phyloP scores from a whole-genome alignment of 1,284 basidiomycete genomes.

The Trichosporon faecale region DNA sequence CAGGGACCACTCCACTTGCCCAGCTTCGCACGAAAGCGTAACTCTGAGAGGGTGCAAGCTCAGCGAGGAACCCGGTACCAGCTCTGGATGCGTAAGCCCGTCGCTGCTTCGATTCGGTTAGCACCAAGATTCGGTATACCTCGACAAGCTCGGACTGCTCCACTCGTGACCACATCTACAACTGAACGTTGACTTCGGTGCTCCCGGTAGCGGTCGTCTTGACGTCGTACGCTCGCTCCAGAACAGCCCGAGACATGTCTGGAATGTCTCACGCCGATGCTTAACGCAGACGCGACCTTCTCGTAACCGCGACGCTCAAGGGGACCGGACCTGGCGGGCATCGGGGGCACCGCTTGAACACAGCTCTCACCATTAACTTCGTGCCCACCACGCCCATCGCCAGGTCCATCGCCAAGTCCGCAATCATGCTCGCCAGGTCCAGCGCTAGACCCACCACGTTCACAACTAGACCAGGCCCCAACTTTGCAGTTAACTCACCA shows the following conservation, averaged over 20 bases:
- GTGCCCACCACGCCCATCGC: background rate
- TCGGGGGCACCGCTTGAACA: background rate
- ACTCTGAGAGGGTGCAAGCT: background rate
- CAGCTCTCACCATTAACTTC: background rate
- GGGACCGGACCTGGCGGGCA: background rate
- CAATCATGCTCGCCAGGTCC: background rate
- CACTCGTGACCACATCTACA: background rate
- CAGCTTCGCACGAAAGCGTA: background rate
- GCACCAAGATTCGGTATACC: background rate
- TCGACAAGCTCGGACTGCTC: background rate
- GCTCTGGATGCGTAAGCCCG: background rate
- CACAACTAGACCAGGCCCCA: background rate
- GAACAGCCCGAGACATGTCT: background rate
- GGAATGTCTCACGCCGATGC: background rate
- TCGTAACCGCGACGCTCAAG: background rate
- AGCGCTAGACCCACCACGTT: background rate
- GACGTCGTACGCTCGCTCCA: background rate
- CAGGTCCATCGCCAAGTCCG: background rate
- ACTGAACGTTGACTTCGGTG: background rate
- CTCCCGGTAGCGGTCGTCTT: background rate
- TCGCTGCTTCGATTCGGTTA: background rate
- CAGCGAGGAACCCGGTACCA: background rate
- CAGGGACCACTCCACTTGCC: background rate
- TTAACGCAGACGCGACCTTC: background rate
- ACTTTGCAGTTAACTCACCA: constrained; percentile 2